Evolutionary conservation across 805 yeast genomes (phyloP), one percentile per base, ranked within the genome.

Genomic region (Metschnikowia santaceciliae): DNA sequence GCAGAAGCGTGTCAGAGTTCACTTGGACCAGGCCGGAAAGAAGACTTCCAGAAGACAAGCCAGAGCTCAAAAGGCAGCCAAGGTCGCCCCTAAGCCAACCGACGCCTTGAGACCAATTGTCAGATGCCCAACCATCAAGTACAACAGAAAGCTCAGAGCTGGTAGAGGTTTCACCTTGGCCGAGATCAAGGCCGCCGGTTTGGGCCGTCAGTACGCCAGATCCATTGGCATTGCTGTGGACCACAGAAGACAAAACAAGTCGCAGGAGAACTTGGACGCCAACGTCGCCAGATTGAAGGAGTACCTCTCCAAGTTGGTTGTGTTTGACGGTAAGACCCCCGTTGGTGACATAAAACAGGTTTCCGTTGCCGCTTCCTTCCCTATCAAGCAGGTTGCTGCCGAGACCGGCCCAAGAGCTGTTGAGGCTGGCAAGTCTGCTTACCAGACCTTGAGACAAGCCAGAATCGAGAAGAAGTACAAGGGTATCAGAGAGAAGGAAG

Each of bases 21-120:
- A 95, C 90, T 88, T 94, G 76, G 97, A 94, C 92, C 99, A 94
- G 84, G 97, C 99, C 74, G 99, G 99, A 78, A 90, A 92, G 86
- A 94, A 94, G 86, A 90, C 80, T 72, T 85, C 96, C 63, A 90
- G 99, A 86, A 88, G 99, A 82, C 81, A 80, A 65, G 87, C 96
- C 65, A 90, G 99, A 81, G 86, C 88, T 74, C 70, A 86, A 69
- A 91, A 88, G 83, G 96, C 97, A 68, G 96, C 97, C 69, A 80
- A 80, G 75, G 78, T 86, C 68, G 98, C 99, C 70, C 99, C 99
- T 81, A 91, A 88, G 75, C 99, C 99, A 70, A 80, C 94, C 74
- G 99, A 94, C 76, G 76, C 84, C 64, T 84, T 94, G 74, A 88
- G 97, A 83, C 99, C 99, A 67, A 81, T 92, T 69, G 98, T 94